Evolutionary conservation across 352 stramenopile genomes (phyloP).

Genomic region (Pythium monospermum): DNA sequence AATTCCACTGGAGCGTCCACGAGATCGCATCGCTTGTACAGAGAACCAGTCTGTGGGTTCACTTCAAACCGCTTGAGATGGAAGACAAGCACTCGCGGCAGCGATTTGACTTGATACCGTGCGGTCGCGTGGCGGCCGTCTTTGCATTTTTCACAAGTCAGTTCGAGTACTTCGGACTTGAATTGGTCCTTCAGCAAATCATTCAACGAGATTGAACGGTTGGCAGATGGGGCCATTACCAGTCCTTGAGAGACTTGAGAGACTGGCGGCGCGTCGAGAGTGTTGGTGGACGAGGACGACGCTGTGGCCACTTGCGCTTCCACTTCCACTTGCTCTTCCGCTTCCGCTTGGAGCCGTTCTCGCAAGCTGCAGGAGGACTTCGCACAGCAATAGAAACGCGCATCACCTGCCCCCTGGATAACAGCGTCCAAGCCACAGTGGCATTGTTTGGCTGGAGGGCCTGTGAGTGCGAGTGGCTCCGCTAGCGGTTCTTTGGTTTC

Average conservation of each 20-base stretch:
- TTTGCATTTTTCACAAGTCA: constrained; percentile 84
- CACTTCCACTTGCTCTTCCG: constrained; percentile 22
- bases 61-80: constrained; percentile 87
- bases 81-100: constrained; percentile 69
- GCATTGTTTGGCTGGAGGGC: constrained; percentile 27
- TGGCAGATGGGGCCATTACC: too few species aligned
- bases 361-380: constrained; percentile 61
- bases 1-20: constrained; percentile 46
- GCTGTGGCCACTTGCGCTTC: neutral
- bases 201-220: constrained; percentile 28
- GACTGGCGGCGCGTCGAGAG: neutral
- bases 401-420: constrained; percentile 26
- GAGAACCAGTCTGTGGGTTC: constrained; percentile 46
- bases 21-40: constrained; percentile 78
- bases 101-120: constrained; percentile 55
- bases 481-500: too few species aligned
- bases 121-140: constrained; percentile 54
- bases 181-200: constrained; percentile 74
- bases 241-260: neutral
- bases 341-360: constrained; percentile 21
- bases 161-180: constrained; percentile 64
- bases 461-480: constrained; percentile 3
- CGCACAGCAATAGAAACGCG: constrained; percentile 47
- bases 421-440: constrained; percentile 50
- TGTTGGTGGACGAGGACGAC: neutral